A percentile compares a stretch with the other conserved stretches of the same genome.
Conservation (phyloP, 1,284 basidiomycete genomes). For the Caloboletus firmus region DNA sequence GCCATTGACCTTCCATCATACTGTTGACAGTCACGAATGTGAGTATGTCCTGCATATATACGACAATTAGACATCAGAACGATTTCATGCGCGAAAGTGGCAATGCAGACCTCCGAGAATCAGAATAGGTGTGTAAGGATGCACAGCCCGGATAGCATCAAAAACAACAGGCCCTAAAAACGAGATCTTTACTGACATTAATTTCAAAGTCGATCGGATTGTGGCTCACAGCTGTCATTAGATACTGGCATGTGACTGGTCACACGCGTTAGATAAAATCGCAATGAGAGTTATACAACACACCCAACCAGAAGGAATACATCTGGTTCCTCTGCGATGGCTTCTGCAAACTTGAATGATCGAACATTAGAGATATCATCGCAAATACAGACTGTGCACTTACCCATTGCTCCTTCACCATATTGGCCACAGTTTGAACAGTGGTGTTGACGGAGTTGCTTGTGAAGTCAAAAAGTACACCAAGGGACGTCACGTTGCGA, state of each 20-base stretch:
- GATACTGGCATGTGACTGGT: conserved; percentile 69
- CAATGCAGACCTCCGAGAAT: conserved; percentile 64
- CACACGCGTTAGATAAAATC: background rate
- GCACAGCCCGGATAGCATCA: conserved; percentile 69
- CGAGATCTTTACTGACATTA: background rate
- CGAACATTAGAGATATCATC: background rate
- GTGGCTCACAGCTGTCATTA: conserved; percentile 55
- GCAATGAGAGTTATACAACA: conserved; percentile 18
- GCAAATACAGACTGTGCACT: conserved; percentile 6
- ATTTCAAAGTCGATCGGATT: background rate
- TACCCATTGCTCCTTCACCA: conserved; percentile 77
- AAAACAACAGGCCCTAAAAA: conserved; percentile 65
- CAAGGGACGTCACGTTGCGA: conserved; percentile 73
- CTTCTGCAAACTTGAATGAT: conserved; percentile 62
- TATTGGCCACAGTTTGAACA: conserved; percentile 68
- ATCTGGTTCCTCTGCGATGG: conserved; percentile 78
- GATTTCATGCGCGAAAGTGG: background rate
- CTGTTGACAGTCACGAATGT: conserved; percentile 75
- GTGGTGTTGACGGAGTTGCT: conserved; percentile 67
- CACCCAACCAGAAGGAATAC: conserved; percentile 75
- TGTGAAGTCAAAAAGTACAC: conserved; percentile 77
- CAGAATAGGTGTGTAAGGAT: conserved; percentile 72
- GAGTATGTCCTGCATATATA: conserved; percentile 56
- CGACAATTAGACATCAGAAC: background rate
- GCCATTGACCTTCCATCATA: conserved; percentile 65